Base-by-base conservation (phyloP, 176 grass and related monocot genomes). In the Themeda triandra region DNA sequence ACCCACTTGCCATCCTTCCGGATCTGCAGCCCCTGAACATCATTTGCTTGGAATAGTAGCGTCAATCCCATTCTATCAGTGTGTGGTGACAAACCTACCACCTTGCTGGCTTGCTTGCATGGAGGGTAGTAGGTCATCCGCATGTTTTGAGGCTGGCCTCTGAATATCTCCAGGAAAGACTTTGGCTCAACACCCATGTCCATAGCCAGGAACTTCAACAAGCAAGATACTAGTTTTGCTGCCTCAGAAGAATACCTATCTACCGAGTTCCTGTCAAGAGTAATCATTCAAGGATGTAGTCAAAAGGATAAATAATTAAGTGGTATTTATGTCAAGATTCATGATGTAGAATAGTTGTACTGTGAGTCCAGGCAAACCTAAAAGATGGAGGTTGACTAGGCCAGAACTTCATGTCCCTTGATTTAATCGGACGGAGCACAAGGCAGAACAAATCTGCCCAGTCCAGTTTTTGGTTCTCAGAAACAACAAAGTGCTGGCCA, bases 71-170 rank as follows among this genome's bases (percentile, higher is more conserved):
- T 54, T 6, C 15, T 83, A 82, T 92, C 86, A 19, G 90, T 83
- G 49, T 92, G 90, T 8, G 90, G 86, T 8, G 86, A 86, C 8
- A 92, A 23, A 19, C 87, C 90, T 11, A 92, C 49, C 27, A 92
- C 87, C 28, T 87, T 73, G n/a, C 77, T 60, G 0, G 74, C 35
- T 37, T 83, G 74, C 11, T 44, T 83, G 75, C 90, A 92, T 30
- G 86, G 82, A 0, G 87, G 90, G 14, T 92, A 92, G 79, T 92
- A 92, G 29, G 83, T 89, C 41, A 89, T 89, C 62, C 87, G 86
- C 10, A 89, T 53, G 48, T 44, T 67, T 51, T 92, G 90, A 35
- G 76, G 58, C 10, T 66, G 65, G 7, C 73, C 87, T 35, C 68
- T 44, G 29, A 82, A 83, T 37, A 71, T 68, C 0, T 45, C 45